Conservation (phyloP, 139 green algal genomes). For the Yamagishiella unicocca region DNA sequence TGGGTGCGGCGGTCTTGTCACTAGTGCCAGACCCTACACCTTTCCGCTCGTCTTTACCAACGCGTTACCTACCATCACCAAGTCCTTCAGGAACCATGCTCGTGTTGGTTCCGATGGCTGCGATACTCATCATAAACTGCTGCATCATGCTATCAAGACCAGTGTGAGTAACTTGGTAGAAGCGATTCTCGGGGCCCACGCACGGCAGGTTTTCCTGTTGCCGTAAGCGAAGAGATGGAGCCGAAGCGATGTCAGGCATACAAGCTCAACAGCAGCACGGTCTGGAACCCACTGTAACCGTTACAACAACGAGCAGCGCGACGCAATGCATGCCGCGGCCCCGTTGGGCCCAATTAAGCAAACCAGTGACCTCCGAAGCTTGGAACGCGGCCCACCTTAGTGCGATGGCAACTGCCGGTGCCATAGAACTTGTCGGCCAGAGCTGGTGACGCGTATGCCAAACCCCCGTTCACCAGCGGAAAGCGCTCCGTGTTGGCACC, state of each 20-base stretch:
- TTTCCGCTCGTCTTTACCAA: no score
- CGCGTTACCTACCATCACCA: slow-evolving; percentile 8
- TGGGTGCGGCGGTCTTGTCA: no score
- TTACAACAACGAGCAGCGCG: no score
- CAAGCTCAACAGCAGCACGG: not conserved
- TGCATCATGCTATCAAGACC: slow-evolving; percentile 28
- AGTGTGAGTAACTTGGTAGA: not conserved
- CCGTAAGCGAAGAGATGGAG: not conserved
- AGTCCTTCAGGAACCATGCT: not conserved
- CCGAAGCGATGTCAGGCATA: not conserved
- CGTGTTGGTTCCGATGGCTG: not conserved
- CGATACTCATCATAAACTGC: slow-evolving; percentile 1
- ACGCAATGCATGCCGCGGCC: not conserved
- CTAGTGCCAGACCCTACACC: no score
- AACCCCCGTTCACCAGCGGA: not conserved
- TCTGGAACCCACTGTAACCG: no score
- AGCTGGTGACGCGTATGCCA: not conserved
- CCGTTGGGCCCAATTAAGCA: not conserved
- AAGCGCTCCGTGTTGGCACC: slow-evolving; percentile 31
- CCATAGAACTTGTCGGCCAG: not conserved
- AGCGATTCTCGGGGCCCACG: not conserved
- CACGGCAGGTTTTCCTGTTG: slow-evolving; percentile 24
- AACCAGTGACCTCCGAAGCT: not conserved
- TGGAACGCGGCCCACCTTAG: not conserved
- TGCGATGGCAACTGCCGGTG: slow-evolving; percentile 13